phyloP scores from a whole-genome alignment of 1,284 basidiomycete genomes.

The Albatrellus sp. region DNA sequence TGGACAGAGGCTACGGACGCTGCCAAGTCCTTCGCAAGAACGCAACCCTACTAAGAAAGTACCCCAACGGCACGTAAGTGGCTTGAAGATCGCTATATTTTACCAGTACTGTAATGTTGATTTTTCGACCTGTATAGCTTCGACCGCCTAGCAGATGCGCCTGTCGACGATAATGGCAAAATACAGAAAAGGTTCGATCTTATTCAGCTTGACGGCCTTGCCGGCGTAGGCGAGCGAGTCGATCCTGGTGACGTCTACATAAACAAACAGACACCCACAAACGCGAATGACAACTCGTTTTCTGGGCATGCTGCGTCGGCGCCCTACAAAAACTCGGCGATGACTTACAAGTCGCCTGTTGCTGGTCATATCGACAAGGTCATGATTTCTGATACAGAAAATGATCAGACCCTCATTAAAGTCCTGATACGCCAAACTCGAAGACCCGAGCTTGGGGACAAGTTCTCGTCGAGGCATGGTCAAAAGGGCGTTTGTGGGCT shows the following conservation, averaged over 20 bases:
- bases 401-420: constrained; percentile 96
- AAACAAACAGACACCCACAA: constrained; percentile 92
- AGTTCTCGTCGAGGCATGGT: constrained; percentile 96
- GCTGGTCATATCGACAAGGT: constrained; percentile 96
- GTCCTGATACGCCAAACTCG: constrained; percentile 97
- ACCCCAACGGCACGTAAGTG: constrained; percentile 92
- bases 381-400: constrained; percentile 90
- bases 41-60: constrained; percentile 87
- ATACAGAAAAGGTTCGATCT: constrained; percentile 81
- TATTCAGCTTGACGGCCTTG: constrained; percentile 85
- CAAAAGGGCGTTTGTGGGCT: constrained; percentile 99
- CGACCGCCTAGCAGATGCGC: constrained; percentile 91
- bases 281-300: constrained; percentile 78
- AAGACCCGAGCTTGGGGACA: constrained; percentile 94
- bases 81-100: constrained; percentile 3
- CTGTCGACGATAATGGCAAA: constrained; percentile 71
- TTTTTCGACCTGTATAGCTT: constrained; percentile 33
- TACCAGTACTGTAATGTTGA: not conserved
- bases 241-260: constrained; percentile 92
- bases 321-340: constrained; percentile 81
- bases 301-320: constrained; percentile 69
- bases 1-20: constrained; percentile 94
- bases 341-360: constrained; percentile 88
- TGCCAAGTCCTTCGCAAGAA: constrained; percentile 98
- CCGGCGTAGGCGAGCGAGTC: constrained; percentile 89